Base-by-base conservation (phyloP, 331 rosid species). In the Quercus phellos region DNA sequence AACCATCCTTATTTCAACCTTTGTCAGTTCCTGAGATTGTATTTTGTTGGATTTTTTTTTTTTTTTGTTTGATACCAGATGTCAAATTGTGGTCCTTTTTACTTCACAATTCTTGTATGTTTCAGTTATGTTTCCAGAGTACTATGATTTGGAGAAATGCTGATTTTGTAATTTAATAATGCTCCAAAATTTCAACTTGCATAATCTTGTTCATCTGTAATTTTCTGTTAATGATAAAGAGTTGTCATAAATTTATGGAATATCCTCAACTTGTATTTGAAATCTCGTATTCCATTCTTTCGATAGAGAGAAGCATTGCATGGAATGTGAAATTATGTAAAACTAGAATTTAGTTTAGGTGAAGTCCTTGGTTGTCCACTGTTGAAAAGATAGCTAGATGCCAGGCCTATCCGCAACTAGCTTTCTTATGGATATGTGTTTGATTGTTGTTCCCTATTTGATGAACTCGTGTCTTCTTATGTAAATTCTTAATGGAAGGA, bases 21-120 rank as follows among this genome's bases (percentile, higher is more conserved):
- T 73, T 75, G 32, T 64, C 60, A 70, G 76, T 38, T 29, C n/a
- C 67, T 84, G 73, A 10, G 66, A 3, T 35, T 78, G 74, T 81
- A 73, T 59, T 84, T 56, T 80, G 70, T 51, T 59, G 35, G 73
- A 72, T 51, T 76, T 74, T 70, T 14, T 69, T 80, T 63, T 35
- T 69, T 80, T 63, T 29, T 29, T 13, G 43, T 67, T 75, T 27
- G 43, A 42, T 53, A 76, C 59, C 55, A 34, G 55, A 63, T 76
- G 63, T 76, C 12, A 53, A 76, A 53, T 64, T 64, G 51, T 81
- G 67, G 69, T 66, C 35, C 64, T 59, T 60, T 53, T 22, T 66
- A 61, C 68, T 61, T 61, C 21, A 61, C 68, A 27, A 56, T 68
- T 54, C 64, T 32, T 27, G 55, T 54, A 71, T 74, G 11, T 64